These are phyloP conservation scores for Penicillium nordicum DNA, from an alignment of 2,329 filamentous ascomycete species.

Conservation along the genomic window DNA sequence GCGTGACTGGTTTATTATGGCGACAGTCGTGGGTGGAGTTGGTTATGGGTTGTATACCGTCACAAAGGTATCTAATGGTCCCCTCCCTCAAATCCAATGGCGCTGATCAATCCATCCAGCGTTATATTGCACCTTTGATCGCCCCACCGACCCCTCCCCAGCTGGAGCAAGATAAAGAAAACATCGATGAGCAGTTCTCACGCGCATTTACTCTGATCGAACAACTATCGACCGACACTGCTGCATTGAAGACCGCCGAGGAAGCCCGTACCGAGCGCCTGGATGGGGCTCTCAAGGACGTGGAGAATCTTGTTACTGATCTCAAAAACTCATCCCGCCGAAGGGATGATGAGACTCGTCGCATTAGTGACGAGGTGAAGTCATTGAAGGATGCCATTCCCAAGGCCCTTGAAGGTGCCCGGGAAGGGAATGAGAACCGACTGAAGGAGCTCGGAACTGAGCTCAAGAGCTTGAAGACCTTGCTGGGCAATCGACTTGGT, in stretches of 20 bases:
- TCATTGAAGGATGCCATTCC: slow-evolving; percentile 81
- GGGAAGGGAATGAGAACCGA: slow-evolving; percentile 74
- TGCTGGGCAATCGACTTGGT: slow-evolving; percentile 65
- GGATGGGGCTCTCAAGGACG: slow-evolving; percentile 74
- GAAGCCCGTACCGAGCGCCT: slow-evolving; percentile 77
- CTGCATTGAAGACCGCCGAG: slow-evolving; percentile 81
- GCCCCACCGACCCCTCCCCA: slow-evolving; percentile 91
- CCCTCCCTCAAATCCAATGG: background rate
- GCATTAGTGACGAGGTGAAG: slow-evolving; percentile 81
- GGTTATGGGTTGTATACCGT: slow-evolving; percentile 85
- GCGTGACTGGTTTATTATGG: slow-evolving; percentile 99
- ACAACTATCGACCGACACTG: slow-evolving; percentile 86
- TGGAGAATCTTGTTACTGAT: slow-evolving; percentile 77
- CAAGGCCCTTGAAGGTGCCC: slow-evolving; percentile 81
- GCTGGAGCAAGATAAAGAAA: slow-evolving; percentile 88
- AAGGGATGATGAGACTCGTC: slow-evolving; percentile 81
- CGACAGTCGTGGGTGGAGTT: slow-evolving; percentile 85
- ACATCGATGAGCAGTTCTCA: slow-evolving; percentile 89
- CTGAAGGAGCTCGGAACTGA: slow-evolving; percentile 83
- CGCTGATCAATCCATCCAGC: slow-evolving; percentile 48
- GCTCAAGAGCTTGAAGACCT: slow-evolving; percentile 85
- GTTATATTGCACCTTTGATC: slow-evolving; percentile 87
- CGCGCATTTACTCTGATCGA: slow-evolving; percentile 88
- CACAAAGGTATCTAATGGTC: slow-evolving; percentile 61
- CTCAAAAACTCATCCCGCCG: slow-evolving; percentile 77